Conservation (phyloP, 1,284 basidiomycete species). For the Vanrija sp. region DNA sequence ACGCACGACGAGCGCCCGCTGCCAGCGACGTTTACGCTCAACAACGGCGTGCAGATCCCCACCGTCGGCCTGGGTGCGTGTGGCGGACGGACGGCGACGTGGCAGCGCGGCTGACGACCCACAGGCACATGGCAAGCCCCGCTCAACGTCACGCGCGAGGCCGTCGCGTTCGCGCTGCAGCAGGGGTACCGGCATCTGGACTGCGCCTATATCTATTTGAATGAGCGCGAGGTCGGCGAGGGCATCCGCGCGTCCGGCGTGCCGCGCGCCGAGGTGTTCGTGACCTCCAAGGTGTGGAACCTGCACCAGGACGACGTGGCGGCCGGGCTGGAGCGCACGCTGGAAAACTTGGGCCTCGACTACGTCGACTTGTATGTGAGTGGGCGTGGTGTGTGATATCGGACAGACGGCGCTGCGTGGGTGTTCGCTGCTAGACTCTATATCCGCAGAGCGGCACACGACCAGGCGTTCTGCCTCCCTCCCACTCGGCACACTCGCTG, state of each 20-base stretch:
- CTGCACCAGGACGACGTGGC: constrained; percentile 47
- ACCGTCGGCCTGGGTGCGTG: constrained; percentile 61
- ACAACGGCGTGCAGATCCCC: constrained; percentile 63
- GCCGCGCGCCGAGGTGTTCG: constrained; percentile 72
- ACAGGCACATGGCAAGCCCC: constrained; percentile 4
- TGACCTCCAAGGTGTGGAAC: constrained; percentile 62
- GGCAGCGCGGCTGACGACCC: background rate
- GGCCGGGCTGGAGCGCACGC: constrained; percentile 65
- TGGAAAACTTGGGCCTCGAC: constrained; percentile 67
- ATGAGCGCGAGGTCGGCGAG: constrained; percentile 64
- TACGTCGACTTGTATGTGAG: constrained; percentile 66
- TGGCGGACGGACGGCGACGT: too few species aligned
- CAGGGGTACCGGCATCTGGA: constrained; percentile 65
- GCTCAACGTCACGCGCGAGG: constrained; percentile 3
- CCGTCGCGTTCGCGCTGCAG: constrained; percentile 25
- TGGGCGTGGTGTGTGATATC: constrained; percentile 4
- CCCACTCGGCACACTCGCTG: background rate
- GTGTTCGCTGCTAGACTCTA: too few species aligned
- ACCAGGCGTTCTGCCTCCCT: too few species aligned
- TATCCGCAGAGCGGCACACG: too few species aligned
- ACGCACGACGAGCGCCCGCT: background rate
- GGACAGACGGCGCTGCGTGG: too few species aligned
- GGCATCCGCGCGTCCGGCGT: constrained; percentile 72
- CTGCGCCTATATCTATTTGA: constrained; percentile 66
- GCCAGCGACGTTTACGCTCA: constrained; percentile 58